Evolutionary conservation across 495 filamentous ascomycete species (phyloP).

Genomic region (Hamigera avellanea): DNA sequence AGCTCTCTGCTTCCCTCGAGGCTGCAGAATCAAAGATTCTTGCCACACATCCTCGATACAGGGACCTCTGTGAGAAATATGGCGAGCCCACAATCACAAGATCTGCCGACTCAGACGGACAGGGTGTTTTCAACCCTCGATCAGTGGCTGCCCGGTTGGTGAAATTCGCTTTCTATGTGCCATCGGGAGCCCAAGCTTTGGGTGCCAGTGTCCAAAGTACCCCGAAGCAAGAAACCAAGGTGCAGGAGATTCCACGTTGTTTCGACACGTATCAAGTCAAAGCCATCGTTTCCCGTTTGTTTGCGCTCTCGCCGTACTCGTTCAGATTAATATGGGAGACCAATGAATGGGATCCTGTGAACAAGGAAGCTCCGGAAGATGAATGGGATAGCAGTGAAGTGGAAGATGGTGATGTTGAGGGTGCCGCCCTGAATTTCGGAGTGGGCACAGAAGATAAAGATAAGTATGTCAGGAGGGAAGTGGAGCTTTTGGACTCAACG

Average conservation of each 20-base stretch:
- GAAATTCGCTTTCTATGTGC: slow-evolving; percentile 46
- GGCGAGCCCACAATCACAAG: slow-evolving; percentile 48
- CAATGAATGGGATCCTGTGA: slow-evolving; percentile 69
- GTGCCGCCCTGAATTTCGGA: slow-evolving; percentile 2
- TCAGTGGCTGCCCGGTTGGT: slow-evolving; percentile 67
- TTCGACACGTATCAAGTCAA: slow-evolving; percentile 75
- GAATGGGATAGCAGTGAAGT: slow-evolving; percentile 49
- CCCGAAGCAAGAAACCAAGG: slow-evolving; percentile 6
- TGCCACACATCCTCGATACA: slow-evolving; percentile 54
- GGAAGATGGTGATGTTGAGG: slow-evolving; percentile 21
- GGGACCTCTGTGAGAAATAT: slow-evolving; percentile 59
- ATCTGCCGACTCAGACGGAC: slow-evolving; percentile 10
- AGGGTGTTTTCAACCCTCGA: slow-evolving; percentile 38
- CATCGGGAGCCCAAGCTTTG: slow-evolving; percentile 5
- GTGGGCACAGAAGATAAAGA: slow-evolving; percentile 17
- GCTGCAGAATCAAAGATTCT: slow-evolving; percentile 41
- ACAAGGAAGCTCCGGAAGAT: slow-evolving; percentile 38
- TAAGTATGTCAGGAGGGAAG: slow-evolving; percentile 59
- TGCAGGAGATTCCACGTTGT: slow-evolving; percentile 56
- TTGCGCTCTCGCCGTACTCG: slow-evolving; percentile 49
- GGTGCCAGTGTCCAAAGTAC: neutral
- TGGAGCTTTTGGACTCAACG: slow-evolving; percentile 71
- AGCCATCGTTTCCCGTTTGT: slow-evolving; percentile 60
- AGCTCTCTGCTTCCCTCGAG: slow-evolving; percentile 50
- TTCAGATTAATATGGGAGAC: slow-evolving; percentile 69